These are phyloP conservation scores for Gracilariopsis chorda DNA, from an alignment of 23 red algal genomes.

Conservation along the genomic window DNA sequence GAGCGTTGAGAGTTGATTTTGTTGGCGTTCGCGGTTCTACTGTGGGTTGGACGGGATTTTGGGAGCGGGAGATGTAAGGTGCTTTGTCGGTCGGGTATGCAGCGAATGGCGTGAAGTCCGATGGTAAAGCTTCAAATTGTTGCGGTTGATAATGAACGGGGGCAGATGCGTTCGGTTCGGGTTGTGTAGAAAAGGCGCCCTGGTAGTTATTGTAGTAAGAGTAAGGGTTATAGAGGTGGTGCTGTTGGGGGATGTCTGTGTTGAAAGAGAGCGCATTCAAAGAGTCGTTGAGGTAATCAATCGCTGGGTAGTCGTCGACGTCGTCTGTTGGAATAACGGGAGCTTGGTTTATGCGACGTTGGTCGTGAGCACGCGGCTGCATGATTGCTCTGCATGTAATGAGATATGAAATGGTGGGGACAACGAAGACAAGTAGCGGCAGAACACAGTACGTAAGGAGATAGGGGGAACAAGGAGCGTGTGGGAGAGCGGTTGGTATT, in stretches of 20 bases:
- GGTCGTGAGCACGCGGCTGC: constrained; percentile 1
- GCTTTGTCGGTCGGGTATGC: too few species aligned
- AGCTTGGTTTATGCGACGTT: constrained; percentile 1
- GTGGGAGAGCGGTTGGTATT: too few species aligned
- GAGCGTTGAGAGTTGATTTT: constrained; percentile 32
- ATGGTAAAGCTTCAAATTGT: too few species aligned
- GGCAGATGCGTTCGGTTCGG: too few species aligned
- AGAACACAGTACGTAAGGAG: too few species aligned
- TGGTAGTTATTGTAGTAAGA: background rate
- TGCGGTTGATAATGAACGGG: too few species aligned
- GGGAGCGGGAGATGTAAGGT: too few species aligned
- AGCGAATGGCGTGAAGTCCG: too few species aligned
- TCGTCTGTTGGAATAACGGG: background rate
- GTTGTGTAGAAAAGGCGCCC: background rate
- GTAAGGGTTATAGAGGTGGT: background rate
- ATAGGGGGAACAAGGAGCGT: too few species aligned
- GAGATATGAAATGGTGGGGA: background rate
- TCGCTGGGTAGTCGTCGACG: background rate
- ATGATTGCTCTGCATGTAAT: constrained; percentile 1
- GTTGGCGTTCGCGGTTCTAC: constrained; percentile 17
- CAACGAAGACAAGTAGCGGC: too few species aligned
- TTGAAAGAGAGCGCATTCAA: background rate
- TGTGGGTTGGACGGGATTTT: background rate
- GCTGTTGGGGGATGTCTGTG: background rate
- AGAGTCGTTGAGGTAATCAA: background rate